Evolutionary conservation across 148 eudicot species (phyloP).

Genomic region (Amaranthus hypochondriacus): DNA sequence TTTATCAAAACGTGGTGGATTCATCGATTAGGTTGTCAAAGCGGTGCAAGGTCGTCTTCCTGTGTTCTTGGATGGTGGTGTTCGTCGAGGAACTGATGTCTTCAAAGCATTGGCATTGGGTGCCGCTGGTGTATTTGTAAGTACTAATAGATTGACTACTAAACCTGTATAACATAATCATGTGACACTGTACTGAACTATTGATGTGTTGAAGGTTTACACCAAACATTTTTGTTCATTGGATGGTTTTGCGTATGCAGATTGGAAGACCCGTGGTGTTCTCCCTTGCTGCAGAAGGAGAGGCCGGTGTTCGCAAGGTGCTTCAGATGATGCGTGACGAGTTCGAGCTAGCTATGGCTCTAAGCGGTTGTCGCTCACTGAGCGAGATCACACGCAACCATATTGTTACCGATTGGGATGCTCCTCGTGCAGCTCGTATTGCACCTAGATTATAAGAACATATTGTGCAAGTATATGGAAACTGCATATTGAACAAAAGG

Average conservation of each 20-base stretch:
- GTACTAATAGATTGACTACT: slow-evolving; percentile 22
- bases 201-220: too few relatives aligned
- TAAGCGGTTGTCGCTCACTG: slow-evolving; percentile 81
- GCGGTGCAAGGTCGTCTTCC: slow-evolving; percentile 91
- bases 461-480: neutral
- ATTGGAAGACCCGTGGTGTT: slow-evolving; percentile 90
- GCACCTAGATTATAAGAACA: slow-evolving; percentile 44
- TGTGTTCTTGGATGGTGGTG: slow-evolving; percentile 96
- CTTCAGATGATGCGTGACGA: slow-evolving; percentile 89
- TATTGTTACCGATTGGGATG: slow-evolving; percentile 76
- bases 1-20: neutral
- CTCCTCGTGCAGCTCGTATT: slow-evolving; percentile 34
- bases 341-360: slow-evolving; percentile 91
- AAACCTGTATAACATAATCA: too few relatives aligned
- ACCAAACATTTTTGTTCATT: too few relatives aligned
- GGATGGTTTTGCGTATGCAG: slow-evolving; percentile 24
- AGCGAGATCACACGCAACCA: slow-evolving; percentile 77
- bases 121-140: slow-evolving; percentile 93
- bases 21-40: slow-evolving; percentile 67
- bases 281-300: slow-evolving; percentile 92
- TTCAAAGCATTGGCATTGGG: slow-evolving; percentile 98
- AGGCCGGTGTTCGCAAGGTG: slow-evolving; percentile 79
- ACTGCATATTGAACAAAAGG: slow-evolving; percentile 22
- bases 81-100: slow-evolving; percentile 98
- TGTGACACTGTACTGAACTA: too few relatives aligned